A percentile compares a stretch with the other conserved stretches of the same genome.
These are phyloP conservation scores for Alternaria dauci DNA, from an alignment of 2,329 filamentous ascomycete species.

Conservation along the genomic window DNA sequence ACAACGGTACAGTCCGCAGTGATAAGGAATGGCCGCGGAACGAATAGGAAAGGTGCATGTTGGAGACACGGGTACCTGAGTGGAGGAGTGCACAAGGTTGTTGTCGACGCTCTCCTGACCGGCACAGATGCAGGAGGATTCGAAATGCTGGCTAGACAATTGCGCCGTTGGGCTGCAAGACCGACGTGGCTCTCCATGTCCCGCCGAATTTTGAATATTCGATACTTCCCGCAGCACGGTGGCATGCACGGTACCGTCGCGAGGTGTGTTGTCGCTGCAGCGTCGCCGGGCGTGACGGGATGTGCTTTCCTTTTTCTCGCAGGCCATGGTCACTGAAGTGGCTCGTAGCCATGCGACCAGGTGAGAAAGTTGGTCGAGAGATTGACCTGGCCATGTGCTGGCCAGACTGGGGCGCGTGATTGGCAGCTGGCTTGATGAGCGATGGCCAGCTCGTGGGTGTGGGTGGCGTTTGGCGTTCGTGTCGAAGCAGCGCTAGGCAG, in stretches of 20 bases:
- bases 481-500: slow-evolving; percentile 22
- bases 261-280: slow-evolving; percentile 27
- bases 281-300: slow-evolving; percentile 3
- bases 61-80: slow-evolving; percentile 28
- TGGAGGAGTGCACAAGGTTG: slow-evolving; percentile 19
- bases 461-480: slow-evolving; percentile 13
- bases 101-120: slow-evolving; percentile 4
- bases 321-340: not conserved
- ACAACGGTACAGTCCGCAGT: slow-evolving; percentile 2
- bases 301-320: slow-evolving; percentile 4
- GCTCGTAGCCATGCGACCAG: slow-evolving; percentile 17
- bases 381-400: slow-evolving; percentile 23
- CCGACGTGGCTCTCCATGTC: slow-evolving; percentile 44
- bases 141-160: slow-evolving; percentile 21
- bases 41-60: slow-evolving; percentile 9
- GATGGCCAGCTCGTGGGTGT: slow-evolving; percentile 24
- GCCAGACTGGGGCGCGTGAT: slow-evolving; percentile 14
- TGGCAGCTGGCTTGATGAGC: slow-evolving; percentile 26
- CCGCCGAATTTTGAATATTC: slow-evolving; percentile 22
- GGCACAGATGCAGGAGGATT: slow-evolving; percentile 25
- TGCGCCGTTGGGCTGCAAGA: slow-evolving; percentile 31
- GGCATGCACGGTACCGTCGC: slow-evolving; percentile 23
- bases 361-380: slow-evolving; percentile 27
- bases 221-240: slow-evolving; percentile 27
- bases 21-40: slow-evolving; percentile 8